Conservation (phyloP, 352 stramenopile species). For the Globisporangium sylvaticum region DNA sequence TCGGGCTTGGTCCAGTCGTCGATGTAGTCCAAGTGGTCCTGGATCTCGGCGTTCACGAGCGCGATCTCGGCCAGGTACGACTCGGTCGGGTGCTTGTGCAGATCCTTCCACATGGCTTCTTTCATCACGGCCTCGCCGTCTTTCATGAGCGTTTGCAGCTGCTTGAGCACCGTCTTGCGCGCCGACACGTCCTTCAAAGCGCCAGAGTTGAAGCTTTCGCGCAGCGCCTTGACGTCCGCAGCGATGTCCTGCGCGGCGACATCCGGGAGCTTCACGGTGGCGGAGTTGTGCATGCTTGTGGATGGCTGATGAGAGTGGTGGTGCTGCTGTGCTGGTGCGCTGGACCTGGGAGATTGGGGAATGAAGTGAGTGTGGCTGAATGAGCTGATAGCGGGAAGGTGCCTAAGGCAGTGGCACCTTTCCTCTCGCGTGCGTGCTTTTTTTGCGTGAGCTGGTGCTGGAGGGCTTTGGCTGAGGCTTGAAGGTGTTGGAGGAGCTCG, state of each 20-base stretch:
- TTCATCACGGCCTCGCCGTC: slow-evolving; percentile 45
- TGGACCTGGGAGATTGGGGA: neutral
- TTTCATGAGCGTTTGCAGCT: slow-evolving; percentile 43
- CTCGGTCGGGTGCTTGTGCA: slow-evolving; percentile 77
- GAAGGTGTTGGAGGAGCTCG: neutral
- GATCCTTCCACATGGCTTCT: slow-evolving; percentile 56
- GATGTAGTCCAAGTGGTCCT: slow-evolving; percentile 76
- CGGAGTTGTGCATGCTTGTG: neutral
- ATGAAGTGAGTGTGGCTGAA: neutral
- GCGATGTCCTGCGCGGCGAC: slow-evolving; percentile 50
- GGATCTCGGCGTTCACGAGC: slow-evolving; percentile 58
- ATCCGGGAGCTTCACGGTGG: slow-evolving; percentile 26
- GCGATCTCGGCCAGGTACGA: slow-evolving; percentile 46
- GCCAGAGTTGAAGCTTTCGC: slow-evolving; percentile 41
- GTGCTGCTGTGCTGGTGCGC: neutral
- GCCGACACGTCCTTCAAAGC: slow-evolving; percentile 37
- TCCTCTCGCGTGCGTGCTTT: neutral
- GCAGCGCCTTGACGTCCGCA: slow-evolving; percentile 43
- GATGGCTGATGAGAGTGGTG: neutral
- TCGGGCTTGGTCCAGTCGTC: slow-evolving; percentile 58
- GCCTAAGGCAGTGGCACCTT: neutral
- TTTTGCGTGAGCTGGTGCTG: neutral
- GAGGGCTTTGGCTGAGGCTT: neutral
- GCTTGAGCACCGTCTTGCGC: slow-evolving; percentile 40
- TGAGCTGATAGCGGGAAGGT: neutral